Evolutionary conservation across 2,329 filamentous ascomycete genomes (phyloP).

Genomic region (Furcasterigmium furcatum): DNA sequence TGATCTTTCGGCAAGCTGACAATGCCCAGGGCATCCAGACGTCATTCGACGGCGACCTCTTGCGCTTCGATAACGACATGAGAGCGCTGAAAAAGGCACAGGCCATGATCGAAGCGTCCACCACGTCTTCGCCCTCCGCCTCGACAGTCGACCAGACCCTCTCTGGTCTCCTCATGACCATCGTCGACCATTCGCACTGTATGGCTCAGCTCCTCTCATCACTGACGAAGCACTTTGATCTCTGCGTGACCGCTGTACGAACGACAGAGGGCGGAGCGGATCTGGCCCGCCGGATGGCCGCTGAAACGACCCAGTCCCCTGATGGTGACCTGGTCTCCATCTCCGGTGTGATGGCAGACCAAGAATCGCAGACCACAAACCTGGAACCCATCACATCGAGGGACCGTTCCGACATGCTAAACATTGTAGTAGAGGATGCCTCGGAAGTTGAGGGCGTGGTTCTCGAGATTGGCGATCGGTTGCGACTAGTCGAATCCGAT

Average conservation of each 20-base stretch:
- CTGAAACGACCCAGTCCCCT: conserved; percentile 54
- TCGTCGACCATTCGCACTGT: conserved; percentile 73
- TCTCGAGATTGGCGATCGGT: conserved; percentile 68
- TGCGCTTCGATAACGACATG: conserved; percentile 73
- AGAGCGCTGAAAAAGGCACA: conserved; percentile 60
- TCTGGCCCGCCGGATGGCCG: conserved; percentile 64
- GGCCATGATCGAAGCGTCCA: conserved; percentile 31
- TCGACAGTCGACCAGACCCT: conserved; percentile 39
- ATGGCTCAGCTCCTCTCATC: conserved; percentile 81
- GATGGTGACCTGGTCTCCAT: conserved; percentile 53
- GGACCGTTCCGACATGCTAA: conserved; percentile 79
- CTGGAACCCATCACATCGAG: conserved; percentile 70
- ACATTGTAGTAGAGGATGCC: conserved; percentile 72
- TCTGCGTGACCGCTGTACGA: conserved; percentile 86
- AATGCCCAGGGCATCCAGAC: conserved; percentile 54
- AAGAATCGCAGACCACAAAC: conserved; percentile 45
- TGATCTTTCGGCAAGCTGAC: conserved; percentile 4
- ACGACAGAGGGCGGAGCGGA: conserved; percentile 81
- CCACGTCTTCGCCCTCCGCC: conserved; percentile 25
- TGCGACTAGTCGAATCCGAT: conserved; percentile 73
- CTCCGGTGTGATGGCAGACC: conserved; percentile 61
- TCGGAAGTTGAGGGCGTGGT: conserved; percentile 65
- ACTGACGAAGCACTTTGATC: conserved; percentile 84
- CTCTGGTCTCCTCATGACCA: conserved; percentile 51
- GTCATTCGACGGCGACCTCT: conserved; percentile 73